Percentiles rank a stretch among this genome's conserved stretches.
Evolutionary conservation across 305 asterid species (phyloP).

Genomic region (Withania somnifera): DNA sequence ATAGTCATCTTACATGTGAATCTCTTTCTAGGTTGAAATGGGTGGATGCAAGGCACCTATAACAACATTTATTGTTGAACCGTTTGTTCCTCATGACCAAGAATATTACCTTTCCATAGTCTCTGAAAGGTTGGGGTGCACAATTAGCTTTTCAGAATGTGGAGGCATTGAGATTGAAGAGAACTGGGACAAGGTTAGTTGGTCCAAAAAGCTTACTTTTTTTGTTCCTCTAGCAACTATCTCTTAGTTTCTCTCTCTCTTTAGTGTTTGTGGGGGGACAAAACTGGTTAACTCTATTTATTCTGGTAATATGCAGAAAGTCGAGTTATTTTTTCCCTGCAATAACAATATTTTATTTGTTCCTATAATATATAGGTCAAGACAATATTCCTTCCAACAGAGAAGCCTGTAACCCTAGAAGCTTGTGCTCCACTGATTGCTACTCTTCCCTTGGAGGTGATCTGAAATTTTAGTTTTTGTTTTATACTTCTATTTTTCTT

Average conservation of each 20-base stretch:
- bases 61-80: conserved; percentile 86
- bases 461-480: background rate
- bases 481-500: conserved; percentile 1
- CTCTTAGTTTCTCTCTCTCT: background rate
- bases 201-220: conserved; percentile 2
- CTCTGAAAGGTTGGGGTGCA: conserved; percentile 81
- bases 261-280: too few relatives aligned
- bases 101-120: conserved; percentile 71
- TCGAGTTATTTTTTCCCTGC: background rate
- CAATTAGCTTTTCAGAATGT: conserved; percentile 87
- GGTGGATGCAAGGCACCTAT: conserved; percentile 88
- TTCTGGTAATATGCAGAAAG: background rate
- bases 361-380: conserved; percentile 44
- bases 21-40: conserved; percentile 67
- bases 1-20: conserved; percentile 12
- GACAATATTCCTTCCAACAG: conserved; percentile 65
- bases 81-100: conserved; percentile 77
- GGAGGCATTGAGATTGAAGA: conserved; percentile 96
- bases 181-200: conserved; percentile 85
- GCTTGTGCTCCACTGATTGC: conserved; percentile 86
- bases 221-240: background rate
- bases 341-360: background rate
- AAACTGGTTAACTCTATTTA: background rate
- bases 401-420: conserved; percentile 52
- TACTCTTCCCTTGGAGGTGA: conserved; percentile 86